Percentiles rank a stretch among this genome's conserved stretches.
Conservation (phyloP, 2,329 filamentous ascomycete genomes). For the Penicillium sp. region DNA sequence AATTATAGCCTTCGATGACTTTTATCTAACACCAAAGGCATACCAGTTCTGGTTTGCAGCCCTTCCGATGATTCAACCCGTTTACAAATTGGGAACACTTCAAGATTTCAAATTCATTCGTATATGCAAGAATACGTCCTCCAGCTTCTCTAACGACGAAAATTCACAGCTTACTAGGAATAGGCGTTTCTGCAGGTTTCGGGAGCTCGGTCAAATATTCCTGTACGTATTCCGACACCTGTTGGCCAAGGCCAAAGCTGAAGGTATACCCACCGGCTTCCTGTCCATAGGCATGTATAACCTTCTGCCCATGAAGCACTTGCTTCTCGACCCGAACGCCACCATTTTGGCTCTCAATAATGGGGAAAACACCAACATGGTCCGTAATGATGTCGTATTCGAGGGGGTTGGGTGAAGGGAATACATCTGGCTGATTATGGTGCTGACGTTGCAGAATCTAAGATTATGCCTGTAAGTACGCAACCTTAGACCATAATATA, state of each 20-base stretch:
- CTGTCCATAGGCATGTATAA: constrained; percentile 29
- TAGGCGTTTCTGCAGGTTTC: neutral
- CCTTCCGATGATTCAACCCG: too few species aligned
- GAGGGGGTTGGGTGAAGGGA: neutral
- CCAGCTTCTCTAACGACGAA: too few species aligned
- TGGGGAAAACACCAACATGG: neutral
- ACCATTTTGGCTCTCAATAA: neutral
- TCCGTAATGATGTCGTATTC: neutral
- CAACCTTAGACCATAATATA: too few species aligned
- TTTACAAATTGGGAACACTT: too few species aligned
- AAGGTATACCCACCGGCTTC: constrained; percentile 27
- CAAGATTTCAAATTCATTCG: too few species aligned
- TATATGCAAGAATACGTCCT: too few species aligned
- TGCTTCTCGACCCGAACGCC: constrained; percentile 28
- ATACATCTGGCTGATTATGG: neutral
- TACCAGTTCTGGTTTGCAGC: too few species aligned
- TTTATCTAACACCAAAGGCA: too few species aligned
- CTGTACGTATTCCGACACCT: neutral
- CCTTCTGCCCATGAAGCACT: constrained; percentile 23
- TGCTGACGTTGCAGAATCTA: neutral
- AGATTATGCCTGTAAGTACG: neutral
- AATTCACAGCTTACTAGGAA: neutral
- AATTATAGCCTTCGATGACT: too few species aligned
- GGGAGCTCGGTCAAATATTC: neutral
- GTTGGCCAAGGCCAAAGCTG: constrained; percentile 21